phyloP scores from a whole-genome alignment of 179 eudicot species.

The Amaranthus tricolor region DNA sequence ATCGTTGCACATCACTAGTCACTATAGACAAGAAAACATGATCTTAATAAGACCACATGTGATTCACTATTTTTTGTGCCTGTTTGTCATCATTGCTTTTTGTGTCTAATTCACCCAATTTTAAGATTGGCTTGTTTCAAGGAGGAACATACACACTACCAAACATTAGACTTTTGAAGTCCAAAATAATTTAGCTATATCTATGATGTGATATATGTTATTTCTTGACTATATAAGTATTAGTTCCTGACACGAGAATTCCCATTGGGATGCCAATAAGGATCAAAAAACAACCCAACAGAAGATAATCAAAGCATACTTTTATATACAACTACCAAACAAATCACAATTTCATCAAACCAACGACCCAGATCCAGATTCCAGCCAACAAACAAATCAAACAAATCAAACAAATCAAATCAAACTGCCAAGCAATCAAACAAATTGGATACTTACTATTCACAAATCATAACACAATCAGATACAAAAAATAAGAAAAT shows the following conservation, averaged over 20 bases:
- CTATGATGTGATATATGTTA: no score
- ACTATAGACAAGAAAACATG: background rate
- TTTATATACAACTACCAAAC: no score
- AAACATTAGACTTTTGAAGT: no score
- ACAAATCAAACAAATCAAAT: background rate
- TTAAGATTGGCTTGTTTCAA: background rate
- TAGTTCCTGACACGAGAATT: background rate
- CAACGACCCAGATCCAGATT: conserved; percentile 11
- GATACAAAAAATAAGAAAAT: background rate
- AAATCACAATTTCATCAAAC: no score
- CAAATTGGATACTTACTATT: background rate
- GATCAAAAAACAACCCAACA: conserved; percentile 74
- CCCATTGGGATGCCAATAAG: conserved; percentile 54
- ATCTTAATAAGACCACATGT: conserved; percentile 9
- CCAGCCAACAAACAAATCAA: conserved; percentile 5
- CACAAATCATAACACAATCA: background rate
- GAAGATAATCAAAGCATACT: conserved; percentile 21
- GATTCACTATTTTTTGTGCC: conserved; percentile 13
- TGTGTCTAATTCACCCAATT: background rate
- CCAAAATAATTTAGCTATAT: no score
- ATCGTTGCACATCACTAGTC: background rate
- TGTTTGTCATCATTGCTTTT: background rate
- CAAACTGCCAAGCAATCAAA: background rate
- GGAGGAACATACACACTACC: no score
- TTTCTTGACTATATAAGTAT: no score